phyloP scores from a whole-genome alignment of 78 protist species.

The Dictyostelium citrinum region DNA sequence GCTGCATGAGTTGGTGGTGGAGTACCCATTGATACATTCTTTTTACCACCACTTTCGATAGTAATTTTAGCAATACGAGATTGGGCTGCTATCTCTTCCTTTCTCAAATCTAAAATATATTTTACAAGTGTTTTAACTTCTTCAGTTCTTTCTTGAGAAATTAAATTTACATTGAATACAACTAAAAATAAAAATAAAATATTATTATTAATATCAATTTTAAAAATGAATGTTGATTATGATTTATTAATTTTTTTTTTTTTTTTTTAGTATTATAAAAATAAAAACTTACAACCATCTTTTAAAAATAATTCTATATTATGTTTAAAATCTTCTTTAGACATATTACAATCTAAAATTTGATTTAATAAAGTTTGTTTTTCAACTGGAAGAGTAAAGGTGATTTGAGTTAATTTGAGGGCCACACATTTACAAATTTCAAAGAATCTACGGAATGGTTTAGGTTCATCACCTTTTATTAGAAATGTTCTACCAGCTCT shows the following conservation, averaged over 20 bases:
- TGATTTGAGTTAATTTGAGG: not conserved
- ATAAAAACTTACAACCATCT: constrained; percentile 1
- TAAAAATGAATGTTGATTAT: no score
- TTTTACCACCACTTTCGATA: not conserved
- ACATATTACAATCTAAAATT: constrained; percentile 1
- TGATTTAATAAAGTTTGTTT: not conserved
- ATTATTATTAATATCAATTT: no score
- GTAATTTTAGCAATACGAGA: constrained; percentile 6
- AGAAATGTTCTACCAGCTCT: constrained; percentile 26
- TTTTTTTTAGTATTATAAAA: not conserved
- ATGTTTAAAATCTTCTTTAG: not conserved
- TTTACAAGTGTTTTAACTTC: not conserved
- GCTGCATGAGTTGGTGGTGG: not conserved
- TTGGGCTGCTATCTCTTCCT: not conserved
- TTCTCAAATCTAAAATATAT: constrained; percentile 3
- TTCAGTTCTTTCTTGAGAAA: not conserved
- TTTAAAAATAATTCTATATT: constrained; percentile 1
- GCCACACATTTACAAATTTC: not conserved
- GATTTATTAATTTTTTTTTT: not conserved
- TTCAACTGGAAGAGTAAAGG: not conserved
- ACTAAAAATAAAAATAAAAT: not conserved
- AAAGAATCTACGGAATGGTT: not conserved
- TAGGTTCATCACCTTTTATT: constrained; percentile 5
- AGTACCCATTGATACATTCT: not conserved
- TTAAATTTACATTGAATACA: constrained; percentile 1